Percentiles rank a stretch among this genome's conserved stretches.
Evolutionary conservation across 257 asterid species (phyloP).

Genomic region (Primulina eburnea): DNA sequence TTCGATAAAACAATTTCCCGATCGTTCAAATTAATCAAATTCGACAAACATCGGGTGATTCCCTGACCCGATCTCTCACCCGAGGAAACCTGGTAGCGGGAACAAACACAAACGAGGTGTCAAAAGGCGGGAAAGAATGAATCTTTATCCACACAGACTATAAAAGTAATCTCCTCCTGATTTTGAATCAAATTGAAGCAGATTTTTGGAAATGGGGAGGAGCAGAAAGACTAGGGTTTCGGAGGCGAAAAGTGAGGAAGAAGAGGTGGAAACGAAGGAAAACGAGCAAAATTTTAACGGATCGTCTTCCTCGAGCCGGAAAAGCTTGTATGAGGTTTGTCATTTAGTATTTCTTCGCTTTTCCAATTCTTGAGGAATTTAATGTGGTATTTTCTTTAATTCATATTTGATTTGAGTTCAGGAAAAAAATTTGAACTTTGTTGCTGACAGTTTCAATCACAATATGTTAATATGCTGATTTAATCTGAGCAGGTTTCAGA

Average conservation of each 20-base stretch:
- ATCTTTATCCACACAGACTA: background rate
- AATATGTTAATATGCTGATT: no score
- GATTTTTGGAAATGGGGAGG: slow-evolving; percentile 53
- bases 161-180: background rate
- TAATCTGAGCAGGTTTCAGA: no score
- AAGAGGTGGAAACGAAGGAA: slow-evolving; percentile 41
- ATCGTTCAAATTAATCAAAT: no score
- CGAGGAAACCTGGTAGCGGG: background rate
- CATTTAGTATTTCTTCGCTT: no score
- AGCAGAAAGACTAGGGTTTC: slow-evolving; percentile 59
- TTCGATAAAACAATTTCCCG: no score
- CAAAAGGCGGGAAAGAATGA: background rate
- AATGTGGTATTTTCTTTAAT: no score
- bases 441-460: background rate
- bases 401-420: background rate
- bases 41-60: no score
- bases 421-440: background rate
- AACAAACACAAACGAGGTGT: background rate
- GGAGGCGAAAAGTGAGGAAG: slow-evolving; percentile 41
- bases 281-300: slow-evolving; percentile 27
- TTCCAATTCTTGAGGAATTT: no score
- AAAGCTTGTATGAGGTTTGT: slow-evolving; percentile 74
- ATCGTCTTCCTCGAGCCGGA: slow-evolving; percentile 48
- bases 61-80: no score
- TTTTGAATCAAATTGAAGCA: background rate